Evolutionary conservation across 306 rosid genomes (phyloP).

Genomic region (Pueraria montana): DNA sequence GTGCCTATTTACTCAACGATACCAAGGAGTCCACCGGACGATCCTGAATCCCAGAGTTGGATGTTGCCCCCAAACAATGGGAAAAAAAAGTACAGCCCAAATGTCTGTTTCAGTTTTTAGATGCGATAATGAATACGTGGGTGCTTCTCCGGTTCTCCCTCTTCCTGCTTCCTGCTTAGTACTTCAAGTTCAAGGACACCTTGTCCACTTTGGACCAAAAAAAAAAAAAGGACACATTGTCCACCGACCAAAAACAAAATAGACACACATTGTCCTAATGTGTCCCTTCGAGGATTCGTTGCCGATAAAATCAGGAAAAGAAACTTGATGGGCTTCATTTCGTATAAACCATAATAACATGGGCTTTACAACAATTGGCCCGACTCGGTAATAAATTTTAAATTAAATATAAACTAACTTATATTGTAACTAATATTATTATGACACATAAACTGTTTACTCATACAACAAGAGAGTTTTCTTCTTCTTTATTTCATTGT

Average conservation of each 20-base stretch:
- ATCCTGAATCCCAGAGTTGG: not conserved
- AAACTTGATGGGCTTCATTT: not conserved
- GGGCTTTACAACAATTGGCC: conserved; percentile 2
- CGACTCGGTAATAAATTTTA: not conserved
- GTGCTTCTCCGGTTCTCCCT: not conserved
- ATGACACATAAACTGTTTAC: too few species aligned
- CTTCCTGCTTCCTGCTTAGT: not conserved
- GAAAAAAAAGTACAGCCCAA: not conserved
- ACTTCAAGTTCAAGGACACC: not conserved
- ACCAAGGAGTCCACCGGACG: not conserved
- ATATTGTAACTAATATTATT: not conserved
- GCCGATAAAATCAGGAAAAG: not conserved
- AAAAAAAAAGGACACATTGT: not conserved
- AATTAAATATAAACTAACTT: not conserved
- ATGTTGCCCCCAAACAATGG: not conserved
- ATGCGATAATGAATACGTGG: not conserved
- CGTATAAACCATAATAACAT: not conserved
- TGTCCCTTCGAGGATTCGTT: not conserved
- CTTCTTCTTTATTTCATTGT: too few species aligned
- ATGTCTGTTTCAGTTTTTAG: not conserved
- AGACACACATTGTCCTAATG: not conserved
- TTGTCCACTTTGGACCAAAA: not conserved
- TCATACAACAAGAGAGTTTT: too few species aligned
- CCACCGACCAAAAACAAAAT: not conserved
- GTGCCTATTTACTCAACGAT: not conserved